Conservation (phyloP, 2,329 filamentous ascomycete species). For the Aspergillus candidus region DNA sequence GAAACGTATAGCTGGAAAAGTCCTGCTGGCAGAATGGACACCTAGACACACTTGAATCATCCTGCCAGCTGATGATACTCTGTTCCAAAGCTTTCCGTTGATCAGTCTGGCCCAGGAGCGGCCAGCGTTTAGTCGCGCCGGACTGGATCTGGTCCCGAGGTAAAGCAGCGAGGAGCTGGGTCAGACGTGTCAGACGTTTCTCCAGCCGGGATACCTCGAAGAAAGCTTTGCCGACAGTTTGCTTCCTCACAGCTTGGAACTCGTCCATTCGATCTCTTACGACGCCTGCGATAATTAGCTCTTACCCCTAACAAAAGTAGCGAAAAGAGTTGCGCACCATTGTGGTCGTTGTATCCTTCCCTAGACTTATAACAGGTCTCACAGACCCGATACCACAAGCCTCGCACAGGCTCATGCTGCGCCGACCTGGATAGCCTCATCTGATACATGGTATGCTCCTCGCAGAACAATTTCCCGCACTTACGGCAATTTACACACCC, state of each 20-base stretch:
- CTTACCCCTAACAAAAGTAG: not conserved
- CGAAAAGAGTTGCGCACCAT: slow-evolving; percentile 37
- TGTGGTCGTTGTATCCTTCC: slow-evolving; percentile 89
- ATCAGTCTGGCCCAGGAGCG: slow-evolving; percentile 62
- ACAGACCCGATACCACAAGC: slow-evolving; percentile 90
- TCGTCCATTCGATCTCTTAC: slow-evolving; percentile 64
- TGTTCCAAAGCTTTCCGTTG: slow-evolving; percentile 80
- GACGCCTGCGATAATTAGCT: slow-evolving; percentile 41
- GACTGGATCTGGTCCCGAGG: slow-evolving; percentile 60
- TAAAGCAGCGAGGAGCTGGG: slow-evolving; percentile 70
- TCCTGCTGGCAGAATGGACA: slow-evolving; percentile 97
- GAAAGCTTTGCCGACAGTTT: slow-evolving; percentile 74
- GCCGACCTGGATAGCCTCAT: slow-evolving; percentile 93
- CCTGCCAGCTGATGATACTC: slow-evolving; percentile 90
- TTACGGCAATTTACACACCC: slow-evolving; percentile 89
- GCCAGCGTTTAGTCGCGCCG: slow-evolving; percentile 41
- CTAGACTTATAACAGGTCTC: slow-evolving; percentile 99
- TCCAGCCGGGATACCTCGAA: slow-evolving; percentile 85
- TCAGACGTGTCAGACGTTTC: slow-evolving; percentile 85
- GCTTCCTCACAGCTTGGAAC: slow-evolving; percentile 66
- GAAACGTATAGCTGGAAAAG: slow-evolving; percentile 87
- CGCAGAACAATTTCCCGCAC: slow-evolving; percentile 89
- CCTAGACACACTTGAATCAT: slow-evolving; percentile 69
- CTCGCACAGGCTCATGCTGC: slow-evolving; percentile 79
- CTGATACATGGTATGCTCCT: slow-evolving; percentile 98